Evolutionary conservation across 2,329 filamentous ascomycete genomes (phyloP), one percentile per base, ranked within the genome.

Genomic region (Paracamarosporium sp.): DNA sequence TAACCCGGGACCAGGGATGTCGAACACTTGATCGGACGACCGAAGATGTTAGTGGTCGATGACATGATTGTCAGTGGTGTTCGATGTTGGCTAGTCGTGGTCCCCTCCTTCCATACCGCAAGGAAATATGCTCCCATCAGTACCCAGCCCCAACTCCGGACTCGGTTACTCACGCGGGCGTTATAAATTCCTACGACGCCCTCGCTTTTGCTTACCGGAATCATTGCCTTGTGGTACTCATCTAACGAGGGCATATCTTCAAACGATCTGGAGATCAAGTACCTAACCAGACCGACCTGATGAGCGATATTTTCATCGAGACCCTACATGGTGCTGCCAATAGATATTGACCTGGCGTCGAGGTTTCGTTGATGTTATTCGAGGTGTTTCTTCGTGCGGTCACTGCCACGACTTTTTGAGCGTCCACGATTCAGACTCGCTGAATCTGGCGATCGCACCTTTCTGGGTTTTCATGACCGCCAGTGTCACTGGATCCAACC

Each of bases 1-100:
- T 51, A 31, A 46, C 48, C 48, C 48, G 48, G 48, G 48, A 51
- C 48, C 24, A 51, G 48, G 48, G 36, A 43, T 51, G 27, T 51
- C 43, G 27, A 28, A 51, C 33, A 51, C 48, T 9, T 31, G 36
- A 43, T 20, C 36, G 15, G 20, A 7, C 20, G 25, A 24, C 35
- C 27, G 17, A 7, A 31, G 6, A 51, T 22, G 12, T 31, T 33
- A 7, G n/a, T 13, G 27, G 35, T 15, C n/a, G 35, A 15, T 17
- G 17, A 6, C 2, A 30, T 27, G 24, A 7, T n/a, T 17, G 17
- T 31, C 48, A n/a, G n/a, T 40, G 22, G 33, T 38, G 28, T 50
- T 35, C 45, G 22, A 31, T 46, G n/a, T 28, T 11, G 25, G 28
- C n/a, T 22, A 17, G 33, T 11, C 13, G 3, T 40, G 15, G 22